Base-by-base conservation (phyloP, 176 grass and related monocot genomes). In the Carex parvula region DNA sequence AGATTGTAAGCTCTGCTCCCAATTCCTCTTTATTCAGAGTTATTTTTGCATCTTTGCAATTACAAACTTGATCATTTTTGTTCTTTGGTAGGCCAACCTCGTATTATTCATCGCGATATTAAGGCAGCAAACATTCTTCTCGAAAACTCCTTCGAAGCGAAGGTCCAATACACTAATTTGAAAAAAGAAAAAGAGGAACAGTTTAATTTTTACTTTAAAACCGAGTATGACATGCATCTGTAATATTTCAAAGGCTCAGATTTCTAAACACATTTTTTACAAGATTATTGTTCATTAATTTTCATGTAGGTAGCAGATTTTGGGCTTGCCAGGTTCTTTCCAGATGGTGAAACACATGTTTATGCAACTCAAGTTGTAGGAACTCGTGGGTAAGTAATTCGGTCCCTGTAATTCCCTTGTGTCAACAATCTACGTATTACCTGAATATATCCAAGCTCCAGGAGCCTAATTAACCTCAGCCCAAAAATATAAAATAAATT, bases 241-340 rank as follows among this genome's bases (percentile, higher is more conserved):
- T 32, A 17, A 55, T 11, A 22, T 26, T 56, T 30, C 13, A 7
- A 79, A 32, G 15, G 29, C 21, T 59, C 26, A 59, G 13, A 35
- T 12, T 35, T 54, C 10, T 77, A 53, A 55, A 54, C 0, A 33
- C 8, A 6, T 6, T 35, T 35, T 33, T 35, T 6, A 13, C 22
- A 26, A 77, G 3, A 78, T 67, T 91, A 89, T 89, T 68, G 85
- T 88, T 87, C 92, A n/a, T 91, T 91, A 79, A 94, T 91, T 65
- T 92, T 60, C 88, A 7, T 42, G 30, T 58, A 81, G 79, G 79
- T 81, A 62, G 79, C 79, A 50, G 79, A 81, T 63, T 81, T 81
- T 64, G 79, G 79, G 18, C 79, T 81, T 13, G 79, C 79, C 55
- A 81, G 60, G 12, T 22, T 64, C 39, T 62, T 81, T 64, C 57